Conservation (phyloP, 768 basidiomycete genomes). For the Russula abietina region DNA sequence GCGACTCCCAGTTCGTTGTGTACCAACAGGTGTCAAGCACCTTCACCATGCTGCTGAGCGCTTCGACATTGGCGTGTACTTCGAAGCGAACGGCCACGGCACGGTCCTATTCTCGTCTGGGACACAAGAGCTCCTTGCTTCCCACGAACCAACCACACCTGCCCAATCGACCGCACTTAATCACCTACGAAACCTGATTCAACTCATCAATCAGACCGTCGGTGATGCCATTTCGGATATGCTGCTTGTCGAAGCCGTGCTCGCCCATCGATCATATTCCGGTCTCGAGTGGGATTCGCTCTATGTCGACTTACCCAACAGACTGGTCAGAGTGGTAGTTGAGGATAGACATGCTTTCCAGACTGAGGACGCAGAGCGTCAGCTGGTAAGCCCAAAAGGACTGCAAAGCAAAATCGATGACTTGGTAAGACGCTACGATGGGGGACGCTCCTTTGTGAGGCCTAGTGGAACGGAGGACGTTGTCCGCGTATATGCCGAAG, state of each 20-base stretch:
- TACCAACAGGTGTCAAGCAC: constrained; percentile 95
- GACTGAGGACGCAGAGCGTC: constrained; percentile 91
- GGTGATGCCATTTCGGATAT: constrained; percentile 96
- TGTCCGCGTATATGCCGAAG: constrained; percentile 96
- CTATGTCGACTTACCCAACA: constrained; percentile 91
- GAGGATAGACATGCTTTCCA: constrained; percentile 74
- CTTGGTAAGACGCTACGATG: constrained; percentile 67
- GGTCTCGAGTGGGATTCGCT: constrained; percentile 86
- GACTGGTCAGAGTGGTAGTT: constrained; percentile 90
- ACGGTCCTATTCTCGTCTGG: constrained; percentile 88
- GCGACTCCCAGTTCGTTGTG: constrained; percentile 92
- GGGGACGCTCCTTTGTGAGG: constrained; percentile 88
- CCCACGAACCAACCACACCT: constrained; percentile 69
- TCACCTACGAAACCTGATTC: constrained; percentile 68
- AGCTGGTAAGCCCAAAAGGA: constrained; percentile 70
- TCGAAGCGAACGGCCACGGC: constrained; percentile 98
- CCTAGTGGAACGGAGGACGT: constrained; percentile 99
- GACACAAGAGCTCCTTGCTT: constrained; percentile 55
- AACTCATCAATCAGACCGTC: constrained; percentile 95
- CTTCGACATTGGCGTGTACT: constrained; percentile 96
- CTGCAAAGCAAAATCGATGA: constrained; percentile 81
- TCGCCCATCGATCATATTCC: constrained; percentile 82
- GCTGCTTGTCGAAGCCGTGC: constrained; percentile 89
- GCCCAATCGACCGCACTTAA: constrained; percentile 76
- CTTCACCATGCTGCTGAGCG: constrained; percentile 95